These are phyloP conservation scores for Prunus fruticosa DNA, from an alignment of 306 rosid species.

Conservation along the genomic window DNA sequence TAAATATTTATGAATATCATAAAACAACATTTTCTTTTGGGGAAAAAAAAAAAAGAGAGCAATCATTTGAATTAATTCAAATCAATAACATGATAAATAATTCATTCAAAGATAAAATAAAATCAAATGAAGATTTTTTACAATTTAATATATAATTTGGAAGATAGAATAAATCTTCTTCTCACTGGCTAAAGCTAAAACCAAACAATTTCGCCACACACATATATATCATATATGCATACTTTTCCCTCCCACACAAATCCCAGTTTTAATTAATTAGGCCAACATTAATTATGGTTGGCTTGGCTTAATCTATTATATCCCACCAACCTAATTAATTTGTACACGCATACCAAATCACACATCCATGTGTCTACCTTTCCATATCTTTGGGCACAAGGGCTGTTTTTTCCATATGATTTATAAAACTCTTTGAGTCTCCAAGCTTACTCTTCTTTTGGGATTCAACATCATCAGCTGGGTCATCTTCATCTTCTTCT, in stretches of 20 bases:
- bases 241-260: background rate
- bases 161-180: background rate
- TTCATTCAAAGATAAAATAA: background rate
- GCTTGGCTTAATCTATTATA: slow-evolving; percentile 19
- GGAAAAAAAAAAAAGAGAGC: too few species aligned
- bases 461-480: slow-evolving; percentile 50
- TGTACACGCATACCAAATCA: slow-evolving; percentile 14
- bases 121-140: background rate
- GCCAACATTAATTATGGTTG: slow-evolving; percentile 9
- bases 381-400: slow-evolving; percentile 39
- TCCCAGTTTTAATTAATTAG: background rate
- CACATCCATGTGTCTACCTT: slow-evolving; percentile 25
- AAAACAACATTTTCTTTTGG: too few species aligned
- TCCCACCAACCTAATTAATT: slow-evolving; percentile 20
- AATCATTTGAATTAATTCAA: too few species aligned
- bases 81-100: background rate
- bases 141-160: background rate
- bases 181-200: background rate
- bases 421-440: slow-evolving; percentile 38
- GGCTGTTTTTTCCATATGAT: slow-evolving; percentile 36
- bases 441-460: slow-evolving; percentile 34
- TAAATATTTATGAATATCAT: too few species aligned
- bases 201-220: background rate
- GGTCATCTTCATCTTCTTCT: slow-evolving; percentile 32
- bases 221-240: background rate